Percentiles rank a stretch among this genome's conserved stretches.
Evolutionary conservation across 345 rosid genomes (phyloP).

Genomic region (Moringa oleifera): DNA sequence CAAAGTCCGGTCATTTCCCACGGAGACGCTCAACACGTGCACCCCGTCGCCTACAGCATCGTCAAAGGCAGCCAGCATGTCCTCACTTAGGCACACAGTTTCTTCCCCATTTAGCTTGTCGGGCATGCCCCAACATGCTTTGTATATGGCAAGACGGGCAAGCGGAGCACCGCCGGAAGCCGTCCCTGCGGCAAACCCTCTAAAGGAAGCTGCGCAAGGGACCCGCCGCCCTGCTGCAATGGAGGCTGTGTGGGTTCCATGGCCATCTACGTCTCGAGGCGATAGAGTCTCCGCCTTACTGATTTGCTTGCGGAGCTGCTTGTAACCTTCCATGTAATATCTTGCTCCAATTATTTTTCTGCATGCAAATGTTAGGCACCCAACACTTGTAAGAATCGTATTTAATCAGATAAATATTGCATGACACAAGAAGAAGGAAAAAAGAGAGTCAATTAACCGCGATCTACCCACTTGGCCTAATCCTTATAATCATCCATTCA

Average conservation of each 20-base stretch:
- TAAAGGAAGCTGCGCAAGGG: conserved; percentile 25
- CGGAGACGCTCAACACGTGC: conserved; percentile 55
- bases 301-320: conserved; percentile 32
- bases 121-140: conserved; percentile 74
- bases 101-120: conserved; percentile 28
- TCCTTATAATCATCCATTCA: too few relatives aligned
- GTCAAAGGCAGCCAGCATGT: conserved; percentile 73
- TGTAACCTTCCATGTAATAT: conserved; percentile 48
- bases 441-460: too few relatives aligned
- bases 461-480: too few relatives aligned
- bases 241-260: conserved; percentile 86
- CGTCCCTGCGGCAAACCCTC: conserved; percentile 54
- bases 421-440: neutral
- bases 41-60: conserved; percentile 73
- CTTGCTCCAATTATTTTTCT: conserved; percentile 80
- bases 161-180: conserved; percentile 66
- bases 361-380: too few relatives aligned
- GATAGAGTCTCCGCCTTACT: conserved; percentile 47
- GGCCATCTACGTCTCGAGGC: conserved; percentile 79
- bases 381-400: too few relatives aligned
- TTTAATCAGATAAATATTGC: neutral
- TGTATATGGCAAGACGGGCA: conserved; percentile 65
- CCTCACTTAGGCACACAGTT: conserved; percentile 50
- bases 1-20: conserved; percentile 16
- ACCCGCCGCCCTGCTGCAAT: conserved; percentile 53